Base-by-base conservation (phyloP, 2,329 filamentous ascomycete genomes). In the Fusarium sp. region DNA sequence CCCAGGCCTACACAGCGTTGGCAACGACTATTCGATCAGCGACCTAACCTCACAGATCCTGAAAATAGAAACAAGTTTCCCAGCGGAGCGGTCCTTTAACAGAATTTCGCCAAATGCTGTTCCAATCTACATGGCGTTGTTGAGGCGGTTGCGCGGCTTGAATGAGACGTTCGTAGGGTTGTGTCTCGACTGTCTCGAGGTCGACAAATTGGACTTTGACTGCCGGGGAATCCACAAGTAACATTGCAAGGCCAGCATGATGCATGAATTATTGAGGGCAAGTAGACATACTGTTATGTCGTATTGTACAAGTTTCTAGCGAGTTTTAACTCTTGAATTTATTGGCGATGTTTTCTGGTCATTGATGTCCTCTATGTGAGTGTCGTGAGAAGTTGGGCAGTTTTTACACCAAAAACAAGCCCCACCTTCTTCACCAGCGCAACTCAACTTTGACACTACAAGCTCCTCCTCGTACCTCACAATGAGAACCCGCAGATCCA, bases 401-500 rank as follows among this genome's bases (percentile, higher is more conserved):
- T 50, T 27, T 50, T 50, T 27, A 50, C 24, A 50, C 45, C 45
- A 31, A 31, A 31, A 2, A 11, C 14, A 39, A 48, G 58, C 71
- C 63, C 74, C 74, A 65, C 74, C 68, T 56, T 43, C 60, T 67
- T 64, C 39, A 45, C 45, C 37, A 35, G 31, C 33, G n/a, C 45
- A 69, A 45, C 45, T 72, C 57, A 67, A n/a, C 56, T 37, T 58
- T 58, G 31, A 58, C 33, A 37, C 33, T 11, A 5, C 54, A 37
- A 24, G 31, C 43, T 61, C 52, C 43, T 61, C 59, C 20, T 43
- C 52, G 37, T 58, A 22, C 45, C 45, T 65, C 69, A 71, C 54
- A 45, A 84, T 84, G 82, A 81, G 80, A 73, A 83, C 83, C n/a
- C 80, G 83, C 59, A 80, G 65, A 58, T 81, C 83, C 20, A 84